phyloP scores from a whole-genome alignment of 805 yeast genomes.

The Teunomyces barrocoloradensis region DNA sequence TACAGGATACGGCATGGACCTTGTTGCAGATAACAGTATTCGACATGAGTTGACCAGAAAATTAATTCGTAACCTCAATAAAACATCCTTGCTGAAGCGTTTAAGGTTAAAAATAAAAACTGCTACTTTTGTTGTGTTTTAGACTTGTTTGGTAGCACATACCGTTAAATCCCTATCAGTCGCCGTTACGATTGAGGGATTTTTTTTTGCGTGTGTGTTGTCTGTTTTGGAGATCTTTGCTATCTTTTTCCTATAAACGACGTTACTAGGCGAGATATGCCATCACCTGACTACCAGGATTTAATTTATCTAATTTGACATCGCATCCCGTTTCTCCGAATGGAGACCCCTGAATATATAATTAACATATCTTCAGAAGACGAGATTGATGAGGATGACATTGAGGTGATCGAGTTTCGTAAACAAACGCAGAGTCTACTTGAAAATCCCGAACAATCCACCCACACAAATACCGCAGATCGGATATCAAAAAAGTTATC shows the following conservation, averaged over 20 bases:
- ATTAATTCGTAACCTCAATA: background rate
- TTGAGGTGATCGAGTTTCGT: constrained; percentile 37
- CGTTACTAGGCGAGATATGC: no score
- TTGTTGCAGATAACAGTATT: background rate
- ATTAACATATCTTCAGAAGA: constrained; percentile 10
- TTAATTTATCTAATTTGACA: background rate
- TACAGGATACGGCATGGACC: background rate
- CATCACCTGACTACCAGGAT: background rate
- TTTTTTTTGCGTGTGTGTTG: no score
- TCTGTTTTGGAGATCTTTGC: no score
- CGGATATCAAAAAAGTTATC: constrained; percentile 27
- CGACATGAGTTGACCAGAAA: background rate
- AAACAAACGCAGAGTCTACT: constrained; percentile 35
- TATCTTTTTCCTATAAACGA: no score
- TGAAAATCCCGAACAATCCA: constrained; percentile 20
- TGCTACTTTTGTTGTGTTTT: no score
- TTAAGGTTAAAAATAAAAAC: no score
- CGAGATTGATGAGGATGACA: constrained; percentile 31
- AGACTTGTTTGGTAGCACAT: no score
- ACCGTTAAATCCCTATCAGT: no score
- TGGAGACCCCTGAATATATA: constrained; percentile 9
- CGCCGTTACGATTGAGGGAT: no score
- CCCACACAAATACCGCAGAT: constrained; percentile 14
- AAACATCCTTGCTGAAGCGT: no score
- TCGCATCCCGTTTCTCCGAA: background rate